Conservation (phyloP, 176 grass and related monocot species). For the Aegilops speltoides region DNA sequence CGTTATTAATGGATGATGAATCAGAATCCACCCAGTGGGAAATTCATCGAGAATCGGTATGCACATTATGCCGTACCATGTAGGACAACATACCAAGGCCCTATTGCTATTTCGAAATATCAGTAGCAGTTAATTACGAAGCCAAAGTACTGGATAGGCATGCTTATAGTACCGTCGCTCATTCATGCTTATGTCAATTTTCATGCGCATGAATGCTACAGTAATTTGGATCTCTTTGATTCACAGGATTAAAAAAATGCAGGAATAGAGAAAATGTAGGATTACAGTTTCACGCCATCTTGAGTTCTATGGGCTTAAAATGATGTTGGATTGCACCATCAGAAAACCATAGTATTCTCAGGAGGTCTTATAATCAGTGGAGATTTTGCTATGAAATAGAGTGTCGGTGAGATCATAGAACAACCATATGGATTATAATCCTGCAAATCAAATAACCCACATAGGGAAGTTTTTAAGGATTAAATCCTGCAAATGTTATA, state of each 20-base stretch:
- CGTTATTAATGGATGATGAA: neutral
- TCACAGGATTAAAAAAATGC: neutral
- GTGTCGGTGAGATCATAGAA: neutral
- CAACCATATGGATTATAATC: too few species aligned
- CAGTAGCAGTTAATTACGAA: neutral
- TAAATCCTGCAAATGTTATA: neutral
- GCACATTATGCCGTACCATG: neutral
- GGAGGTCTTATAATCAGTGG: neutral
- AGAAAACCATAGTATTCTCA: neutral
- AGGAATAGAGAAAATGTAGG: neutral
- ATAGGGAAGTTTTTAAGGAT: neutral
- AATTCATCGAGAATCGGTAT: neutral
- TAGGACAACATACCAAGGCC: neutral
- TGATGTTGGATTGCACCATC: neutral
- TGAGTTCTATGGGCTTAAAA: neutral
- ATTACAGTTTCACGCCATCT: neutral
- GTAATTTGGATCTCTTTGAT: neutral
- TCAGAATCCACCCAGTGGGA: neutral
- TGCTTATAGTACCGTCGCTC: neutral
- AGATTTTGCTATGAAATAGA: neutral
- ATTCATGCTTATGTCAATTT: conserved; percentile 1
- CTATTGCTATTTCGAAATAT: neutral
- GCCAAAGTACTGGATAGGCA: neutral
- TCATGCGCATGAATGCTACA: neutral
- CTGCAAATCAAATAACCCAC: neutral